These are phyloP conservation scores for Jatropha curcas DNA, from an alignment of 345 rosid genomes.

Conservation along the genomic window DNA sequence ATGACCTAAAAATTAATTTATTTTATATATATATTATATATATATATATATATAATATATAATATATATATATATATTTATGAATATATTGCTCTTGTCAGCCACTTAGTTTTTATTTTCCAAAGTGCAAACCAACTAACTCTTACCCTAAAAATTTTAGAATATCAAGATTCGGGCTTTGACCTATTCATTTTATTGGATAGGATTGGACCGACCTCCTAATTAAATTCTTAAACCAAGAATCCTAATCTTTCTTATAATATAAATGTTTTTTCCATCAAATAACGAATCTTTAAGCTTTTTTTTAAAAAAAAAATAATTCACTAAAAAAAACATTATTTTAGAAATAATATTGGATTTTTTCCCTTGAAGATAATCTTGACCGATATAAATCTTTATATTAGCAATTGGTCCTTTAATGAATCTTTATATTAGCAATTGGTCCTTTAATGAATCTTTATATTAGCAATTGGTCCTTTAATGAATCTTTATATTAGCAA, in stretches of 20 bases:
- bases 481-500: no score
- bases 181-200: conserved; percentile 1
- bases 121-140: conserved; percentile 15
- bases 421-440: no score
- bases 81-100: conserved; percentile 1
- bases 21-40: no score
- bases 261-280: neutral
- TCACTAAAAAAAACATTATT: no score
- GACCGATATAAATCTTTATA: no score
- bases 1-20: no score
- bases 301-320: no score
- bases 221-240: conserved; percentile 1
- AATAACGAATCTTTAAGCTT: neutral
- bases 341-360: no score
- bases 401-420: no score
- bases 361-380: no score
- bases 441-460: no score
- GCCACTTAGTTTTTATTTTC: neutral
- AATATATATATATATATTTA: neutral
- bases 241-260: neutral
- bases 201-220: neutral
- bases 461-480: no score
- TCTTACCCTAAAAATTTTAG: neutral
- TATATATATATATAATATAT: neutral
- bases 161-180: conserved; percentile 14